These are phyloP conservation scores for Apiospora marii DNA, from an alignment of 2,329 filamentous ascomycete genomes.

Conservation along the genomic window DNA sequence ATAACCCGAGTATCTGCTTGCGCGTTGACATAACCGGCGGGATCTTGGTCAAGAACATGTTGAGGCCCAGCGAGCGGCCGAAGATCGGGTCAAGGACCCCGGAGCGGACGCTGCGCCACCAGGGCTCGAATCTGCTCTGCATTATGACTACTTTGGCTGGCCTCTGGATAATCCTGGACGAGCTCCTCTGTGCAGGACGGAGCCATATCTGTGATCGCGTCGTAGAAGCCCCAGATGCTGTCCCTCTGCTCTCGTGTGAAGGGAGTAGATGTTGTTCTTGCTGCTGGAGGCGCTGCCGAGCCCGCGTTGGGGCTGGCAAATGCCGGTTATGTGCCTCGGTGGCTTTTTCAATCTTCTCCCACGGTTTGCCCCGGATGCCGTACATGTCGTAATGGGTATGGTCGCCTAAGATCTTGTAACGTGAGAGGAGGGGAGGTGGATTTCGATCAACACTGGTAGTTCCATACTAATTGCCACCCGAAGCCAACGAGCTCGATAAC, in stretches of 20 bases:
- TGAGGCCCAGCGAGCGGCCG: background rate
- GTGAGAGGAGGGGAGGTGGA: conserved; percentile 8
- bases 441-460: background rate
- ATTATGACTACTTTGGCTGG: conserved; percentile 37
- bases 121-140: conserved; percentile 35
- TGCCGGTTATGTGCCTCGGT: conserved; percentile 30
- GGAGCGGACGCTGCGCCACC: conserved; percentile 37
- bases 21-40: conserved; percentile 37
- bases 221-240: conserved; percentile 29
- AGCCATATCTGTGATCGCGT: conserved; percentile 34
- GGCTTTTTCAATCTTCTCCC: conserved; percentile 29
- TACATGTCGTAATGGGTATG: conserved; percentile 27
- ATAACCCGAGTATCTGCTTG: conserved; percentile 27
- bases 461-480: no score
- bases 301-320: conserved; percentile 22
- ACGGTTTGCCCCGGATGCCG: conserved; percentile 30
- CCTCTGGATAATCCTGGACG: conserved; percentile 34
- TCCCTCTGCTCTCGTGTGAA: conserved; percentile 29
- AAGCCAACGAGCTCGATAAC: no score
- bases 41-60: conserved; percentile 15
- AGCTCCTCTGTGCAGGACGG: conserved; percentile 32
- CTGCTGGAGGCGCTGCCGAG: background rate
- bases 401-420: conserved; percentile 28
- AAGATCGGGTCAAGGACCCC: conserved; percentile 33
- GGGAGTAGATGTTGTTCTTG: background rate